Percentiles rank a stretch among this genome's conserved stretches.
These are phyloP conservation scores for Lolium perenne DNA, from an alignment of 176 grass and related monocot genomes.

Conservation along the genomic window DNA sequence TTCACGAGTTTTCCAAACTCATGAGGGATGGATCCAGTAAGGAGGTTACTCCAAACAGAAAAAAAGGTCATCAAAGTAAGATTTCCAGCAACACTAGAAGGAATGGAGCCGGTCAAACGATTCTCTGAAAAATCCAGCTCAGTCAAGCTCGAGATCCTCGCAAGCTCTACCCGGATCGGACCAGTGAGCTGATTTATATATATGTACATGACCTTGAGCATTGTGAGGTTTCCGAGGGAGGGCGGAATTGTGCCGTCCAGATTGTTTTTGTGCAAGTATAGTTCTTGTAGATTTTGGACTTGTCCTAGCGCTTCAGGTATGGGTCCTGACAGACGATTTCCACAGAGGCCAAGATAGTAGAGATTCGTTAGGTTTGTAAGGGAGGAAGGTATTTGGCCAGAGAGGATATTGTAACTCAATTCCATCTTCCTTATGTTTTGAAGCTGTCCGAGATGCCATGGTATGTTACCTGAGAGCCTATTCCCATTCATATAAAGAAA, in stretches of 20 bases:
- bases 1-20: background rate
- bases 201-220: background rate
- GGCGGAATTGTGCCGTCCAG: background rate
- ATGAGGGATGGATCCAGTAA: background rate
- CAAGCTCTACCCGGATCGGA: background rate
- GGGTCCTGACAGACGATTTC: background rate
- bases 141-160: background rate
- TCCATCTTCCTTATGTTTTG: background rate
- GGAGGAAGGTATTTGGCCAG: background rate
- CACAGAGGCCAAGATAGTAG: background rate
- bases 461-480: background rate
- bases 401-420: background rate
- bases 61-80: background rate
- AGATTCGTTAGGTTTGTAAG: constrained; percentile 42
- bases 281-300: background rate
- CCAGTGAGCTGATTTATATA: background rate
- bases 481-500: background rate
- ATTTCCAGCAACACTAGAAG: background rate
- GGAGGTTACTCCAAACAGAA: background rate
- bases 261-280: background rate
- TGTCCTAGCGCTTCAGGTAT: constrained; percentile 35
- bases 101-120: background rate
- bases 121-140: background rate
- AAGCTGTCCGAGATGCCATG: background rate
- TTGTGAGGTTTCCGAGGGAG: background rate